Base-by-base conservation (phyloP, 2,329 filamentous ascomycete genomes). In the Chaetomium olivaceum region DNA sequence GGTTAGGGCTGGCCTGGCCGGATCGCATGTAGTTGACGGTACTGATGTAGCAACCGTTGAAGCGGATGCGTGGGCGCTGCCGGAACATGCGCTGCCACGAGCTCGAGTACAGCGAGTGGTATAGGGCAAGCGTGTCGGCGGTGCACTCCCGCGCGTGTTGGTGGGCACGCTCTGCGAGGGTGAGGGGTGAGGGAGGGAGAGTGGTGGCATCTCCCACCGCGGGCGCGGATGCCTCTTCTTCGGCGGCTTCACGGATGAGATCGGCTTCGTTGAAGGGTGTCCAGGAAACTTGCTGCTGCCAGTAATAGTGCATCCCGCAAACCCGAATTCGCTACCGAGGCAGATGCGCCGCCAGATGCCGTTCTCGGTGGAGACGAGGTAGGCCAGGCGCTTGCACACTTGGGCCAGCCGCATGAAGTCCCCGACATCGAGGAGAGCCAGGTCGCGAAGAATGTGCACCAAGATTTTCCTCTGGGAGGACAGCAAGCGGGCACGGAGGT, bases 1-100 rank as follows among this genome's bases (percentile, higher is more conserved):
- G 88, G 69, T 88, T 89, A 23, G 86, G 84, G 3, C 87, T 89
- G 12, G 89, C 84, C 66, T 90, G 90, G 36, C 95, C 95, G 0
- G 92, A 82, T 27, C 95, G 91, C 58, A 92, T 88, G 79, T 99
- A 99, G 80, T 98, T 98, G 66, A 97, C 93, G 0, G 94, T 98
- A 77, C 89, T 92, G 77, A 99, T 98, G 80, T 99, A 99, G 78
- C 92, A 91, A 29, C 95, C 95, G 73, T 95, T 95, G 82, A 96
- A 99, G 65, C 95, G 91, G 67, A 98, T 85, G 52, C 95, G 89
- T 2, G 95, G 94, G 16, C 93, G 90, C 5, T 82, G 81, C 48
- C 90, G 91, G 80, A 97, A 96, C 81, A 97, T 91, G 61, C 80
- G 77, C 73, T 85, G 80, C 86, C 87, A 89, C 2, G 84, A 84